Base-by-base conservation (phyloP, 108 stramenopile genomes). In the Nannochloropsis gaditana region DNA sequence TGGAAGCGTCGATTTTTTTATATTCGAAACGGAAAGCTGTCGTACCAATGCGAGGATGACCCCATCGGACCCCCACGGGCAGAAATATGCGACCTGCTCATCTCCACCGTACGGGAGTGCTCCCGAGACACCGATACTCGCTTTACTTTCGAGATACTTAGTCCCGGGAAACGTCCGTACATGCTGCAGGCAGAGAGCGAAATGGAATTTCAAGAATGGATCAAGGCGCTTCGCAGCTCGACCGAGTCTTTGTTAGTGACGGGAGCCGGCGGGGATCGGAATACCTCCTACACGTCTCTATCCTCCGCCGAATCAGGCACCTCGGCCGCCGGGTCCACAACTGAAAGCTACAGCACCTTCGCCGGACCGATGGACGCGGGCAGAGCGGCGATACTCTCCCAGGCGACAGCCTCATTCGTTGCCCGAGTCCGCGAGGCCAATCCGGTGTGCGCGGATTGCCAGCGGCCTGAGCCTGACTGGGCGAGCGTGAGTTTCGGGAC, bases 101-200 rank as follows among this genome's bases (percentile, higher is more conserved):
- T 97, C 43, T 95, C 94, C 87, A 95, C 95, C 41, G 95, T 97
- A 6, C 91, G 94, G 80, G 95, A 95, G 84, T 91, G 93, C 43
- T 89, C 90, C 44, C 94, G 94, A 84, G 90, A 92, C 1, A 93
- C 91, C 59, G 90, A 91, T 19, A 91, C 87, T n/a, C 88, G 95
- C 9, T 96, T 94, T 83, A 94, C 93, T 81, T 97, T 97, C 89
- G 95, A 97, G 88, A 94, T 97, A 41, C 92, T 95, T 82, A 95
- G 94, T 42, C 95, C 96, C 6, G 93, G 90, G 83, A 93, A 93
- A 43, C 92, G 94, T 83, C 93, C 95, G 42, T 91, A 95, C 47
- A 86, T 95, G 86, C 84, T 97, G n/a, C 96, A 97, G 86, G 95
- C 94, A 9, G 83, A 92, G 82, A 94, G 94, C 43, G 94, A 94